phyloP scores from a whole-genome alignment of 2,329 filamentous ascomycete species.

The Calonectria pseudoreteaudii region DNA sequence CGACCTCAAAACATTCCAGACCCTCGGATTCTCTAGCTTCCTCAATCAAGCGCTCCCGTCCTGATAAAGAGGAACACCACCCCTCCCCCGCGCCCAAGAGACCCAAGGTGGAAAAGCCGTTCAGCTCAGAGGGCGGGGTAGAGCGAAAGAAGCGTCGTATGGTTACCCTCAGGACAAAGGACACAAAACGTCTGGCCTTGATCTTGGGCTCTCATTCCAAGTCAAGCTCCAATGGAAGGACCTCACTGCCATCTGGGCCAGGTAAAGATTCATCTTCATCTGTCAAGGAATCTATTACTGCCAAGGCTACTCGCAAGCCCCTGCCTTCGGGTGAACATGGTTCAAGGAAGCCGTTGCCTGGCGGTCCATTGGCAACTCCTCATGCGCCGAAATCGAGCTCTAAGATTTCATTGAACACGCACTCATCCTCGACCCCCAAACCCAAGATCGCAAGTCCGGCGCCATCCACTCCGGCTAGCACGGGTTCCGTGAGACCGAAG shows the following conservation, averaged over 20 bases:
- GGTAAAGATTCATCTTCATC: constrained; percentile 41
- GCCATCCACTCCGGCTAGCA: constrained; percentile 35
- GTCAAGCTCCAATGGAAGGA: constrained; percentile 40
- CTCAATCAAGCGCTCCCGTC: constrained; percentile 50
- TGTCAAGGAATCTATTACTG: constrained; percentile 46
- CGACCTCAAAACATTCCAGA: constrained; percentile 34
- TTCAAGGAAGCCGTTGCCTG: constrained; percentile 49
- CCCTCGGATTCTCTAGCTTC: constrained; percentile 36
- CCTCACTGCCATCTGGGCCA: constrained; percentile 48
- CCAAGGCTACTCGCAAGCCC: constrained; percentile 52
- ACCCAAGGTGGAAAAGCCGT: constrained; percentile 50
- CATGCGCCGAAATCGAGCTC: constrained; percentile 37
- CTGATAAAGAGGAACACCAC: constrained; percentile 51
- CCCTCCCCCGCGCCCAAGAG: constrained; percentile 52
- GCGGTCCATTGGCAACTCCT: constrained; percentile 39
- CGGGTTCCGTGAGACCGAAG: constrained; percentile 45
- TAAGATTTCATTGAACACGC: constrained; percentile 42
- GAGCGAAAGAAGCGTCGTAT: constrained; percentile 49
- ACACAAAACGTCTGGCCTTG: constrained; percentile 49
- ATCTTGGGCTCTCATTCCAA: constrained; percentile 47
- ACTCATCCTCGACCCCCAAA: constrained; percentile 34
- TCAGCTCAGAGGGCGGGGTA: constrained; percentile 32
- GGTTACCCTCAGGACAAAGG: constrained; percentile 51
- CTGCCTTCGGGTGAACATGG: constrained; percentile 46
- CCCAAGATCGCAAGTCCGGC: constrained; percentile 41